Conservation (phyloP, 2,329 filamentous ascomycete genomes). For the Colletotrichum tanaceti region DNA sequence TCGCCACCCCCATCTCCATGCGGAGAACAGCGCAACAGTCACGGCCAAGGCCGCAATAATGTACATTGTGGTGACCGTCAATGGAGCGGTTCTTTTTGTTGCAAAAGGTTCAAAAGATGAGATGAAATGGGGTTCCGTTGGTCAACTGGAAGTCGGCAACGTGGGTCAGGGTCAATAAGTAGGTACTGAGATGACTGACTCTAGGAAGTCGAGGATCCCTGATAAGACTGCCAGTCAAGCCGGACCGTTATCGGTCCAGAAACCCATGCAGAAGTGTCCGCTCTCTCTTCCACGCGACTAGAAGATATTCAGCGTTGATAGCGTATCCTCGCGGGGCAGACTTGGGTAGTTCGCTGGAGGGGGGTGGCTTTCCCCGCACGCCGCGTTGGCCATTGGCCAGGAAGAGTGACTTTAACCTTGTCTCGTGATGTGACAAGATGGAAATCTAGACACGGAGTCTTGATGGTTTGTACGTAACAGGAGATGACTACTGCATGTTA, state of each 20-base stretch:
- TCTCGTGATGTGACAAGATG: not conserved
- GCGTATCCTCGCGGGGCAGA: not conserved
- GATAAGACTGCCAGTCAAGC: slow-evolving; percentile 7
- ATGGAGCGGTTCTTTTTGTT: not conserved
- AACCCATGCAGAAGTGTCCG: not conserved
- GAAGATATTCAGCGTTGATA: not conserved
- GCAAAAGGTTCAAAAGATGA: not conserved
- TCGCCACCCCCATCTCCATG: slow-evolving; percentile 24
- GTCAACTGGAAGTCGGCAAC: not conserved
- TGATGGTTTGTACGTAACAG: slow-evolving; percentile 1
- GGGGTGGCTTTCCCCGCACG: slow-evolving; percentile 29
- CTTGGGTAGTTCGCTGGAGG: not conserved
- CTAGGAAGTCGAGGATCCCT: slow-evolving; percentile 11
- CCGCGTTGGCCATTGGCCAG: slow-evolving; percentile 11
- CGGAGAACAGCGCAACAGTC: slow-evolving; percentile 6
- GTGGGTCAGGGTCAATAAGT: too few species aligned
- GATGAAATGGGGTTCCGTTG: not conserved
- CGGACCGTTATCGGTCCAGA: slow-evolving; percentile 34
- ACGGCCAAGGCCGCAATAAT: slow-evolving; percentile 18
- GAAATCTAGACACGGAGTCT: not conserved
- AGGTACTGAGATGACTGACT: not conserved
- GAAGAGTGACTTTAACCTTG: not conserved
- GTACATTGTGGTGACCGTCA: slow-evolving; percentile 8
- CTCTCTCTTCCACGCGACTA: not conserved
- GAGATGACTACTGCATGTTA: not conserved